Base-by-base conservation (phyloP, 2,329 filamentous ascomycete genomes). In the Penicillium sp. region DNA sequence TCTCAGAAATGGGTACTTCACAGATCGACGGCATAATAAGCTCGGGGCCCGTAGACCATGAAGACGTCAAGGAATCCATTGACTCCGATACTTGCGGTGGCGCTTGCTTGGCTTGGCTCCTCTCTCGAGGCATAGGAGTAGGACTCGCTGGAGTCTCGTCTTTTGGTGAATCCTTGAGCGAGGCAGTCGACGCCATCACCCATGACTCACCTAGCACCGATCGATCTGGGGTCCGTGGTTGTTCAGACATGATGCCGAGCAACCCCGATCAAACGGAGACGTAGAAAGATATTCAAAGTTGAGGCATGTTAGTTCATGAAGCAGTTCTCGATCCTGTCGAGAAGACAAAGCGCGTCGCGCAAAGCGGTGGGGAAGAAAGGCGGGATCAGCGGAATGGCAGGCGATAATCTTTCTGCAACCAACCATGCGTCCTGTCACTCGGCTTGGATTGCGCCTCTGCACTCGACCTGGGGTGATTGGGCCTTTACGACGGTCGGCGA, bases 11-110 rank as follows among this genome's bases (percentile, higher is more conserved):
- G 5, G 58, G 53, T 3, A 53, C 50, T 32, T 65, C 60, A 44
- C 56, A 58, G 30, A 66, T 64, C 3, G 62, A 65, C 3, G 62
- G 62, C 62, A 66, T 66, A 14, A 66, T 60, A 5, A 66, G 55
- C 37, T 65, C 61, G 1, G 62, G 62, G 3, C 62, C 62, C 9
- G 60, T 42, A 4, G 42, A 44, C 44, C 41, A 51, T 30, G 55
- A 58, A 7, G 60, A 61, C 28, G 55, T 57, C 8, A 59, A 61
- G 23, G 51, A 47, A 7, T 43, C 36, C 18, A 52, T 48, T 7
- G 60, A 60, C 32, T 52, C 44, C 5, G 43, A 37, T 23, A 34
- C 40, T 39, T 33, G 38, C 9, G 26, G 37, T 42, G 38, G 29
- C n/a, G 29, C 13, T 30, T 16, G 22, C 28, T 26, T 20, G 14